Percentiles rank a stretch among this genome's conserved stretches.
These are phyloP conservation scores for Gnomoniopsis smithogilvyi DNA, from an alignment of 2,329 filamentous ascomycete species.

Conservation along the genomic window DNA sequence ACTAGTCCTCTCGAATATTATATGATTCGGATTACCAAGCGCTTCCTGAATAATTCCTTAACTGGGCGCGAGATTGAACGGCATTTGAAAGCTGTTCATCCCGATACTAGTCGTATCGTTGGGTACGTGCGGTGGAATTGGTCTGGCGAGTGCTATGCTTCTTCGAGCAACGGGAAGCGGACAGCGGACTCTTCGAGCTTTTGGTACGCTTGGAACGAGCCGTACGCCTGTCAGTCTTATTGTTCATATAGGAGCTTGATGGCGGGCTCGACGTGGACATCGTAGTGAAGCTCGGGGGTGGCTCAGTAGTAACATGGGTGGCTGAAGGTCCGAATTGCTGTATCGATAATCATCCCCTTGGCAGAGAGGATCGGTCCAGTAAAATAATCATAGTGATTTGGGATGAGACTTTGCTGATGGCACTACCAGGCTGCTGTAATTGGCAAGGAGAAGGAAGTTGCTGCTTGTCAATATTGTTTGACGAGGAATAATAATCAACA, in stretches of 20 bases:
- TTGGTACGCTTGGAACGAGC: background rate
- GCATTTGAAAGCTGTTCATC: constrained; percentile 21
- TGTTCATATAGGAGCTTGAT: background rate
- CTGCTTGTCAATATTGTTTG: background rate
- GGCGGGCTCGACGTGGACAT: constrained; percentile 17
- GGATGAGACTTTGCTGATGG: background rate
- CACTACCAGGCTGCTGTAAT: background rate
- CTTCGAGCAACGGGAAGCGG: background rate
- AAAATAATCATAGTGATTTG: constrained; percentile 12
- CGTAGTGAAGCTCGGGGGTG: constrained; percentile 17
- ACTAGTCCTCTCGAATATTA: constrained; percentile 22
- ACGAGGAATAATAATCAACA: constrained; percentile 9
- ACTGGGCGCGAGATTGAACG: constrained; percentile 11
- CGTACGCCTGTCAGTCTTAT: background rate
- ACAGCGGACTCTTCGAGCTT: background rate
- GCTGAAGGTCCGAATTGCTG: constrained; percentile 14
- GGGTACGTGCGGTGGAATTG: constrained; percentile 22
- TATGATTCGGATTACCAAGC: constrained; percentile 19
- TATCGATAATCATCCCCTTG: constrained; percentile 17
- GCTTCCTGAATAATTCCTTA: background rate
- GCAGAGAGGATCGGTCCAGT: constrained; percentile 20
- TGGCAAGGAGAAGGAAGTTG: background rate
- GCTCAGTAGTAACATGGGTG: constrained; percentile 13
- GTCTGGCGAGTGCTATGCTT: background rate
- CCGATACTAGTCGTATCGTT: constrained; percentile 18